Evolutionary conservation across 2,329 filamentous ascomycete species (phyloP).

Genomic region (Aspergillus sp.): DNA sequence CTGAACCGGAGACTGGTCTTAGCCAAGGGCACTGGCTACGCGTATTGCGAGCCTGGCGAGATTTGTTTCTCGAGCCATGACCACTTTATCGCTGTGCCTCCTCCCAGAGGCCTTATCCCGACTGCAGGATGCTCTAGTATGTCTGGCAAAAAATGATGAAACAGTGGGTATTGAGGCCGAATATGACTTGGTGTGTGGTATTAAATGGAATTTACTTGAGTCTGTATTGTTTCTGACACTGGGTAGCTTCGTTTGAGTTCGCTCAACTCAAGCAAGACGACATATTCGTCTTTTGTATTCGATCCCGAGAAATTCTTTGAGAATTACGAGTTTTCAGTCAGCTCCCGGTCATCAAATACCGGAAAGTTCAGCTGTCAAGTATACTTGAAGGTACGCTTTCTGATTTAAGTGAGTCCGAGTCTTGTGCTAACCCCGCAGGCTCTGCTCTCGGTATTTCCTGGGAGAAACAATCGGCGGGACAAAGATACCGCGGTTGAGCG

Average conservation of each 20-base stretch:
- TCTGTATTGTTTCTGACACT: slow-evolving; percentile 9
- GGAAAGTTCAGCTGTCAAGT: slow-evolving; percentile 60
- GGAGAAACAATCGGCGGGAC: slow-evolving; percentile 55
- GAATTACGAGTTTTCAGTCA: slow-evolving; percentile 53
- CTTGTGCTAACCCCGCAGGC: slow-evolving; percentile 34
- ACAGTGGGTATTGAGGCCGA: slow-evolving; percentile 62
- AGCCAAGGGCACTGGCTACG: neutral
- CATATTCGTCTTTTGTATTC: slow-evolving; percentile 61
- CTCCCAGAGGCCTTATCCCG: slow-evolving; percentile 55
- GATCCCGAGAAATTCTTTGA: slow-evolving; percentile 57
- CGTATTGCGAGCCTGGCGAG: neutral
- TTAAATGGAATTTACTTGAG: neutral
- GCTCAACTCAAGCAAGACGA: slow-evolving; percentile 63
- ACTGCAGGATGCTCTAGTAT: slow-evolving; percentile 60
- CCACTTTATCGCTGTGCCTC: slow-evolving; percentile 53
- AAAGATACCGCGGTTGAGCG: slow-evolving; percentile 61
- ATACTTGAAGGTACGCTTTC: slow-evolving; percentile 51
- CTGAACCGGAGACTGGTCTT: no score
- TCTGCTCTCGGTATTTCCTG: slow-evolving; percentile 64
- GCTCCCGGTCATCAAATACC: slow-evolving; percentile 29
- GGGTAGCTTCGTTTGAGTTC: slow-evolving; percentile 58
- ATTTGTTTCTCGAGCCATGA: slow-evolving; percentile 26
- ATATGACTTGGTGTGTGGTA: slow-evolving; percentile 44
- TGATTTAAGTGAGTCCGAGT: neutral
- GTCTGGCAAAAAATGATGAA: slow-evolving; percentile 64